phyloP scores from a whole-genome alignment of 176 grass and related monocot genomes.

The Lolium rigidum region DNA sequence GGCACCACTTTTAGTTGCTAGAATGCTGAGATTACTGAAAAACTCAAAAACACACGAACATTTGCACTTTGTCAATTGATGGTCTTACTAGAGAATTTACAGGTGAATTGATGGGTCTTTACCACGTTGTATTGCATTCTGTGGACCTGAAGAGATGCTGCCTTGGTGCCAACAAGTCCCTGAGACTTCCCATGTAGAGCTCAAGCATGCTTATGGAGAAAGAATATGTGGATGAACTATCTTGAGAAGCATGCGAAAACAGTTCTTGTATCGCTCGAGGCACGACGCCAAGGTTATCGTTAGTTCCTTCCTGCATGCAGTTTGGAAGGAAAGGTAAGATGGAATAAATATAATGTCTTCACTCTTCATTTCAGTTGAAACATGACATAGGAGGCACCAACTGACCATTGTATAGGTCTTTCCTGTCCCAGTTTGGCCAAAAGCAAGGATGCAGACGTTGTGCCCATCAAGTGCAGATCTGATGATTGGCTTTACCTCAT shows the following conservation, averaged over 20 bases:
- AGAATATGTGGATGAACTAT: conserved; percentile 59
- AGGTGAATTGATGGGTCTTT: not conserved
- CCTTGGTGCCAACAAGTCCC: conserved; percentile 80
- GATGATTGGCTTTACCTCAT: conserved; percentile 77
- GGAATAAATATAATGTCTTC: not conserved
- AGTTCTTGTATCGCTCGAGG: conserved; percentile 77
- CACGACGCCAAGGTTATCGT: conserved; percentile 61
- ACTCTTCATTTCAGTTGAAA: conserved; percentile 28
- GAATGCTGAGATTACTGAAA: conserved; percentile 75
- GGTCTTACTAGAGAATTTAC: not conserved
- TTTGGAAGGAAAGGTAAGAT: not conserved
- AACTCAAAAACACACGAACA: not conserved
- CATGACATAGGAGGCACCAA: conserved; percentile 21
- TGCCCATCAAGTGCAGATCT: conserved; percentile 84
- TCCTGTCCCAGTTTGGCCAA: conserved; percentile 83
- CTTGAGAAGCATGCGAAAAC: conserved; percentile 72
- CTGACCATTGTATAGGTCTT: conserved; percentile 91
- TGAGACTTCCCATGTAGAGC: conserved; percentile 88
- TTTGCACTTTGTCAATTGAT: not conserved
- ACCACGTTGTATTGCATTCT: conserved; percentile 56
- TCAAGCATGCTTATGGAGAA: conserved; percentile 95
- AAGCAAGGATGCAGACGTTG: conserved; percentile 83
- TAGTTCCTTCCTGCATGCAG: conserved; percentile 86
- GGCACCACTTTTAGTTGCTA: conserved; percentile 62
- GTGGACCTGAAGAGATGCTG: conserved; percentile 56